Base-by-base conservation (phyloP, 1,284 basidiomycete species). In the Trametes sp. region DNA sequence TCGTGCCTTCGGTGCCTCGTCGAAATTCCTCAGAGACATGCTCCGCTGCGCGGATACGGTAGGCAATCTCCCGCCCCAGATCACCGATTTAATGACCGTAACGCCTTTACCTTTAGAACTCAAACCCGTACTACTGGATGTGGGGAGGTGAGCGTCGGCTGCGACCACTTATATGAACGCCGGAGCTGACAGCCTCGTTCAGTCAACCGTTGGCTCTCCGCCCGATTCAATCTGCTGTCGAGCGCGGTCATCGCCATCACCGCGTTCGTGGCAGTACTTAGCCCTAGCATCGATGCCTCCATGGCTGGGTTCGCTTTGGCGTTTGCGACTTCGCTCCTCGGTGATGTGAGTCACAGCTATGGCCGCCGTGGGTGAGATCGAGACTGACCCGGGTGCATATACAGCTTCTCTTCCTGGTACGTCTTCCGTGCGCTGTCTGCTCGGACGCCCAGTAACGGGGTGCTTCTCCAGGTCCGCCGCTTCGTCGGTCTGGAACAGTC, bases 401-500 rank as follows among this genome's bases (percentile, higher is more conserved):
- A 3, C 63, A 86, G 84, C 76, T 86, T 42, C 72, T 86, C 61
- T 84, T 85, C 74, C 64, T 87, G 71, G 83, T 78, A 66, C 51
- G 70, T 42, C 57, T 54, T 50, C 54, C 61, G 54, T 45, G 23
- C 16, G 28, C 21, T 21, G n/a, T 38, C 54, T 26, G 36, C 16
- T 9, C 49, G 51, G 35, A 35, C 45, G 55, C 42, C 50, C 42
- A 59, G 31, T 62, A 23, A 66, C 57, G 44, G 61, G 54, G 31
- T 33, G 36, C 58, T 62, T 58, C 58, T 33, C 58, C 35, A 81
- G 78, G 81, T 89, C 33, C 83, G 88, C 41, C 83, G 89, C 50
- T 92, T 90, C 68, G 94, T 96, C 54, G 88, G 93, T 45, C 80
- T 98, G 21, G 95, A 98, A 74, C 94, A 98, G 75, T 90, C 90